Percentiles rank a stretch among this genome's conserved stretches.
phyloP scores from a whole-genome alignment of 495 filamentous ascomycete species.

The Daldinia loculata region DNA sequence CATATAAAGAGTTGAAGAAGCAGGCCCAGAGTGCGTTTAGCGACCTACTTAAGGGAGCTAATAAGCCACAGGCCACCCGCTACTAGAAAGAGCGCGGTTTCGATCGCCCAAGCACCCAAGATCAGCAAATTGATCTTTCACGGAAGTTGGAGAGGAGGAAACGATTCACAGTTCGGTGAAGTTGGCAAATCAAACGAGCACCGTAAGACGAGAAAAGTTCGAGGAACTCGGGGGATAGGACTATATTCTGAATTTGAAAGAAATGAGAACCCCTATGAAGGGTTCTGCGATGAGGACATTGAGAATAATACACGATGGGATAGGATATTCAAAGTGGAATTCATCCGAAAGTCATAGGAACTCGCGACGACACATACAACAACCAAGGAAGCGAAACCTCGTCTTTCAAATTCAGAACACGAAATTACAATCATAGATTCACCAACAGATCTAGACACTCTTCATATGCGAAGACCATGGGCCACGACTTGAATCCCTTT shows the following conservation, averaged over 20 bases:
- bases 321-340: background rate
- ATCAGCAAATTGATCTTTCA: conserved; percentile 3
- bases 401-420: background rate
- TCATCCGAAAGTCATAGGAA: background rate
- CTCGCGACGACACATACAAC: background rate
- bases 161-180: background rate
- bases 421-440: conserved; percentile 1
- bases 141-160: background rate
- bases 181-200: background rate
- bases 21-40: conserved; percentile 79
- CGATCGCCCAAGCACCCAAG: background rate
- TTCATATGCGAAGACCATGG: conserved; percentile 1
- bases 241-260: conserved; percentile 1
- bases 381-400: conserved; percentile 1
- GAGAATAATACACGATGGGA: conserved; percentile 13
- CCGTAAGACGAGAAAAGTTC: background rate
- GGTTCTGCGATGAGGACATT: background rate
- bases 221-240: background rate
- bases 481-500: conserved; percentile 2
- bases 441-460: background rate
- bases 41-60: conserved; percentile 71
- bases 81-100: conserved; percentile 23
- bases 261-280: background rate
- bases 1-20: conserved; percentile 86
- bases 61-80: conserved; percentile 33